phyloP scores from a whole-genome alignment of 176 grass and related monocot genomes.

The Areca catechu region DNA sequence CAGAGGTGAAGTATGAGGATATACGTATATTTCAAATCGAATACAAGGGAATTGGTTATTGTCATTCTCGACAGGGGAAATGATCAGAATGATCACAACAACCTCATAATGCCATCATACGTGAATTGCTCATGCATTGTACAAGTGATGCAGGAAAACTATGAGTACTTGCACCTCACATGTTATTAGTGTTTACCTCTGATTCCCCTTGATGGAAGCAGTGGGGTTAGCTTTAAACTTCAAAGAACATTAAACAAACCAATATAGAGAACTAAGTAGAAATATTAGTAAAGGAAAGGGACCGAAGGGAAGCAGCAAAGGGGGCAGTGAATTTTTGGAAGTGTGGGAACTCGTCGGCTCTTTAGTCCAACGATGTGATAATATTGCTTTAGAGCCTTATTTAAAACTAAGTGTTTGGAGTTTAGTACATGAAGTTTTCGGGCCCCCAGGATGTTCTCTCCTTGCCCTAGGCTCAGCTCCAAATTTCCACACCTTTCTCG shows the following conservation, averaged over 20 bases:
- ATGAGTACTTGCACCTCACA: no score
- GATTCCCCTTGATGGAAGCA: slow-evolving; percentile 36
- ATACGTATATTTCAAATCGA: slow-evolving; percentile 11
- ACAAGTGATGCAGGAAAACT: no score
- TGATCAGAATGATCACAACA: no score
- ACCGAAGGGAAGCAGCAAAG: background rate
- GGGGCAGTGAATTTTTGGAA: slow-evolving; percentile 87
- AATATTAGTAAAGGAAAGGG: background rate
- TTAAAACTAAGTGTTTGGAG: slow-evolving; percentile 59
- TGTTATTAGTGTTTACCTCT: background rate
- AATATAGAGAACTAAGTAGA: background rate
- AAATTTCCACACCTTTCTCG: slow-evolving; percentile 49
- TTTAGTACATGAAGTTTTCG: slow-evolving; percentile 72
- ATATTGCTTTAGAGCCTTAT: slow-evolving; percentile 33
- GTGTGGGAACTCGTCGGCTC: slow-evolving; percentile 65
- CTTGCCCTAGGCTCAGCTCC: slow-evolving; percentile 1
- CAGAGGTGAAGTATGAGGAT: background rate
- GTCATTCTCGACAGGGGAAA: no score
- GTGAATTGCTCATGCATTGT: no score
- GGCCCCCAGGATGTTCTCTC: slow-evolving; percentile 66
- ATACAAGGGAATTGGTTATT: no score
- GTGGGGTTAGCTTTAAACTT: slow-evolving; percentile 3
- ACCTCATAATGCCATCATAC: no score
- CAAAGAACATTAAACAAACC: background rate
- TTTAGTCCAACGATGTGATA: slow-evolving; percentile 48